Conservation (phyloP, 257 asterid genomes). For the Penstemon eatonii region DNA sequence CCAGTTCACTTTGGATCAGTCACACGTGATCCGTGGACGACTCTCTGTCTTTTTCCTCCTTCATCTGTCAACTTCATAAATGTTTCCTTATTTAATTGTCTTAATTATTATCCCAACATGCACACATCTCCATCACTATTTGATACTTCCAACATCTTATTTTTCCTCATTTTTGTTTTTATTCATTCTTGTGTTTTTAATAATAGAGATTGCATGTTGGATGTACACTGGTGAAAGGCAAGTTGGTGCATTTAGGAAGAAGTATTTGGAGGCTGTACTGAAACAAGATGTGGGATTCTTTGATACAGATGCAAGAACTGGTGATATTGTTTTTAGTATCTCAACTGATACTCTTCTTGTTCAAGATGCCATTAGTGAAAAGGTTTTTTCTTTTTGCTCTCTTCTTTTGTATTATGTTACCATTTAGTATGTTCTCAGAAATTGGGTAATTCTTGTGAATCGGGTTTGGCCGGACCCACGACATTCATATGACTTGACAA, state of each 20-base stretch:
- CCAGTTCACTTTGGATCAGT: conserved; percentile 35
- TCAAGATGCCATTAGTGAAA: conserved; percentile 99
- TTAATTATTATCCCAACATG: conserved; percentile 40
- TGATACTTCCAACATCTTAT: conserved; percentile 32
- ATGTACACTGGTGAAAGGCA: conserved; percentile 98
- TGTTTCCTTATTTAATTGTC: conserved; percentile 38
- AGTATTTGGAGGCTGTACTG: conserved; percentile 88
- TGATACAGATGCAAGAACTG: conserved; percentile 97
- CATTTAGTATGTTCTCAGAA: conserved; percentile 31
- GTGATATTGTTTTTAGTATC: conserved; percentile 93
- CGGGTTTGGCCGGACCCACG: too few species aligned
- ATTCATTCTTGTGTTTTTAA: conserved; percentile 8
- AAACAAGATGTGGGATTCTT: conserved; percentile 98
- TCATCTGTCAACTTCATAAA: conserved; percentile 58
- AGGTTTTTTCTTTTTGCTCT: conserved; percentile 39
- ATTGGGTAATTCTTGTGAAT: conserved; percentile 22
- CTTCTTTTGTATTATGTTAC: background rate
- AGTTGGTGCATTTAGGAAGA: conserved; percentile 80
- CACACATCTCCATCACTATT: conserved; percentile 60
- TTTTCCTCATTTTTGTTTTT: conserved; percentile 9
- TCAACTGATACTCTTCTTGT: conserved; percentile 97
- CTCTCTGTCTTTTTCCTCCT: conserved; percentile 61
- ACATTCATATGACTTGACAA: too few species aligned
- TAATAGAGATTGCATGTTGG: conserved; percentile 97
- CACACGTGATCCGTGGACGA: conserved; percentile 97